Evolutionary conservation across 2,329 filamentous ascomycete species (phyloP), one percentile per base, ranked within the genome.

Genomic region (Parasarocladium wereldwijsianum): DNA sequence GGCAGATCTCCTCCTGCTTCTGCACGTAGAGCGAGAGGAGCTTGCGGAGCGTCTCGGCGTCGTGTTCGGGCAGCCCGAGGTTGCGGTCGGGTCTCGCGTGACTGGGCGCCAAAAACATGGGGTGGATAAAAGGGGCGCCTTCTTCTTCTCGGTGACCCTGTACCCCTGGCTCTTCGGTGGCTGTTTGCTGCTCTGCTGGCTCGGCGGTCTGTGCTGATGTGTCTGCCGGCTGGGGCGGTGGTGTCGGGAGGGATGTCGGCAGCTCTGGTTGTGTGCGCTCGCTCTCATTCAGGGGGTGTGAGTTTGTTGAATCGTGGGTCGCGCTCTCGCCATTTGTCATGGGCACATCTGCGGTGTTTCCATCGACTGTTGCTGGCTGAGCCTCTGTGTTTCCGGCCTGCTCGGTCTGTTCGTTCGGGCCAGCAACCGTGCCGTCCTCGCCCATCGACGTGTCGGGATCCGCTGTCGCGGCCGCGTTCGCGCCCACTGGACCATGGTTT

Each of bases 1-100:
- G 72, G 33, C 80, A 76, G 3, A 87, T 72, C 48, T 90, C 82
- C 43, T 90, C 82, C 46, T 90, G 82, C 50, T 87, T 87, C 44
- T 87, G 82, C 16, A 87, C 73, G 47, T 83, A 87, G 8, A 82
- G 57, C 39, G 83, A 67, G 28, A 90, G 61, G 12, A 85, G 54
- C 34, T 76, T 68, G 34, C 82, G 72, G 24, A 82, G 74, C 35
- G 90, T 80, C 39, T 86, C 80, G 2, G 83, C 83, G 53, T 90
- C 82, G 16, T 61, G 54, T 12, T 73, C 62, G 1, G 81, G 80
- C 3, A 92, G 65, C 2, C 77, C 77, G 22, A 81, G 57, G 45
- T 85, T 73, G 32, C 75, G 65, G 47, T 86, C 76, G 3, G 76
- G 66, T 32, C 66, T 62, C 15, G 70, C 67, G 18, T 67, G 58